phyloP scores from a whole-genome alignment of 768 basidiomycete genomes.

The Leccinum longicurvipes region DNA sequence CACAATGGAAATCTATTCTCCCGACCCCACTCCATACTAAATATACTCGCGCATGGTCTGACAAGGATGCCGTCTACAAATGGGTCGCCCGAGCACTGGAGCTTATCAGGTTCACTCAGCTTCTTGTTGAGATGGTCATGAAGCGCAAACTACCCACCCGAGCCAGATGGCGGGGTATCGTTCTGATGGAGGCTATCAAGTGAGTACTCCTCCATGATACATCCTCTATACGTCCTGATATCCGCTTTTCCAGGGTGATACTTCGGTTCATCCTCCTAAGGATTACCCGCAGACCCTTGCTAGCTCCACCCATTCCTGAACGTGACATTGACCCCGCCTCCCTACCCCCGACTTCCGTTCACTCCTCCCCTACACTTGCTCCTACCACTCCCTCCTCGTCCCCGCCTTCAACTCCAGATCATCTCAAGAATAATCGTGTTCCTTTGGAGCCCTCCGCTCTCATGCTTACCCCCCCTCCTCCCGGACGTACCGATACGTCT shows the following conservation, averaged over 20 bases:
- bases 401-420: slow-evolving; percentile 66
- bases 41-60: slow-evolving; percentile 86
- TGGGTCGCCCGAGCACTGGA: slow-evolving; percentile 75
- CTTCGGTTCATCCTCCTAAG: slow-evolving; percentile 72
- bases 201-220: slow-evolving; percentile 35
- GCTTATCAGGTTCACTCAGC: slow-evolving; percentile 74
- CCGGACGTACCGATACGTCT: slow-evolving; percentile 48
- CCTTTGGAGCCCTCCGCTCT: slow-evolving; percentile 64
- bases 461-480: slow-evolving; percentile 48
- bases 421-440: slow-evolving; percentile 74
- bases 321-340: slow-evolving; percentile 80
- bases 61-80: slow-evolving; percentile 67
- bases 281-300: slow-evolving; percentile 71
- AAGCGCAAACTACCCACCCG: slow-evolving; percentile 64
- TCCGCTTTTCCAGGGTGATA: slow-evolving; percentile 49
- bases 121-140: slow-evolving; percentile 87
- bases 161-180: slow-evolving; percentile 70
- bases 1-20: slow-evolving; percentile 72
- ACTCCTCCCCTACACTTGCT: slow-evolving; percentile 58
- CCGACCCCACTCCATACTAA: slow-evolving; percentile 78
- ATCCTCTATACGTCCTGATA: slow-evolving; percentile 3
- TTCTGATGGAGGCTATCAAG: slow-evolving; percentile 84
- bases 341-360: slow-evolving; percentile 50
- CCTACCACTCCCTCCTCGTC: slow-evolving; percentile 57
- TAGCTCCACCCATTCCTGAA: slow-evolving; percentile 80